Conservation (phyloP, 2,329 filamentous ascomycete species). For the Bipolaris bicolor region DNA sequence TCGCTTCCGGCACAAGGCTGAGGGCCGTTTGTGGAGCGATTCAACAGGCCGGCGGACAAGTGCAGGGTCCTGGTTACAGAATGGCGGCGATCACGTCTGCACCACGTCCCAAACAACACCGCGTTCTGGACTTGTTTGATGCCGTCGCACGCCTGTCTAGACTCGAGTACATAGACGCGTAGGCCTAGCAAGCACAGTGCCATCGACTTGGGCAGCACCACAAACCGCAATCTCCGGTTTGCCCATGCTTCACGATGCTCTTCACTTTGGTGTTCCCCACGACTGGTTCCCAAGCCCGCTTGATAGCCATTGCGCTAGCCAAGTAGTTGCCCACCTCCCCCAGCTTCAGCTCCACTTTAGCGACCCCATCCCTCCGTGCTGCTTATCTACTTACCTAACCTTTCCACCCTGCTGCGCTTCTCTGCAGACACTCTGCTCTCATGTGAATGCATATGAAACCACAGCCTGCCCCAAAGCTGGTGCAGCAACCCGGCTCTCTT, state of each 20-base stretch:
- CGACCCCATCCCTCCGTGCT: constrained; percentile 23
- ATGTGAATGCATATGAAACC: constrained; percentile 8
- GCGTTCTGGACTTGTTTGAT: neutral
- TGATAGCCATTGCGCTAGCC: constrained; percentile 16
- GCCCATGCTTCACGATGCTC: neutral
- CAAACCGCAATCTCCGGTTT: neutral
- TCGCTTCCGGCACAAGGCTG: constrained; percentile 17
- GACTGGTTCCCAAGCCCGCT: constrained; percentile 15
- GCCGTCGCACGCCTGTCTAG: constrained; percentile 5
- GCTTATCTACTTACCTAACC: constrained; percentile 15
- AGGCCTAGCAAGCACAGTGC: neutral
- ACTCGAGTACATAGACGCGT: constrained; percentile 8
- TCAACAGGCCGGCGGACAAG: constrained; percentile 8
- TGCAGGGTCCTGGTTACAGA: constrained; percentile 1
- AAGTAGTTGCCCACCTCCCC: constrained; percentile 21
- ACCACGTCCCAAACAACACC: constrained; percentile 2
- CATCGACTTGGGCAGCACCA: neutral
- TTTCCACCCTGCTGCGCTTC: neutral
- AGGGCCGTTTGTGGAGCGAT: constrained; percentile 13
- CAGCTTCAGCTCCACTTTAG: constrained; percentile 37
- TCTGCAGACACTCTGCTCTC: neutral
- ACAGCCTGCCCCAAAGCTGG: constrained; percentile 22
- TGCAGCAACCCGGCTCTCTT: constrained; percentile 16
- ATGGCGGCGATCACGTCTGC: constrained; percentile 11
- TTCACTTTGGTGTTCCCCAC: constrained; percentile 14